Evolutionary conservation across 2,329 filamentous ascomycete genomes (phyloP).

Genomic region (Trichophyton rubrum): DNA sequence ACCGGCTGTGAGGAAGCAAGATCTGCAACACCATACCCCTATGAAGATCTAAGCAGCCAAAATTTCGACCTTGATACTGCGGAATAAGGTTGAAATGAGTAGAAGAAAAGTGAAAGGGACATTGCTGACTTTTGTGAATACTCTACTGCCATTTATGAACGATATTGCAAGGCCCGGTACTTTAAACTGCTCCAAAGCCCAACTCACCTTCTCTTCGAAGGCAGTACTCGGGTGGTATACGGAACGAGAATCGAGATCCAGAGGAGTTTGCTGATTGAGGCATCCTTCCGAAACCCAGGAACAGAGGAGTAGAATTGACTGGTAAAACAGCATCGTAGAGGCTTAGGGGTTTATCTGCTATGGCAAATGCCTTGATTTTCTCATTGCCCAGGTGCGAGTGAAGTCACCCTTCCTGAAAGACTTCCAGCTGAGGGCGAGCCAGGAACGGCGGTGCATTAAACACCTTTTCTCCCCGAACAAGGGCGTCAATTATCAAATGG

Average conservation of each 20-base stretch:
- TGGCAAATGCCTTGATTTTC: too few species aligned
- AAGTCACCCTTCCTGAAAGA: background rate
- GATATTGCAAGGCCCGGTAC: conserved; percentile 7
- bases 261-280: background rate
- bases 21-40: conserved; percentile 31
- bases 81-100: background rate
- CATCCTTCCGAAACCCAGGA: conserved; percentile 7
- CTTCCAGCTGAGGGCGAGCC: too few species aligned
- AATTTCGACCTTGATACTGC: background rate
- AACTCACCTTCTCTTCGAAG: conserved; percentile 8
- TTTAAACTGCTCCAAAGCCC: conserved; percentile 7
- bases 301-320: conserved; percentile 5
- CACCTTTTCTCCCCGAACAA: background rate
- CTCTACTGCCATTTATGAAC: conserved; percentile 4
- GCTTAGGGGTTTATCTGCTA: background rate
- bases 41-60: background rate
- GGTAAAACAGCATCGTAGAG: conserved; percentile 4
- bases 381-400: background rate
- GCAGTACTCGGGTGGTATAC: background rate
- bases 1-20: conserved; percentile 25
- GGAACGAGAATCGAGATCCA: background rate
- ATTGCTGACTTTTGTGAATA: conserved; percentile 7
- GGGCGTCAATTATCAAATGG: background rate
- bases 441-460: too few species aligned
- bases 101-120: background rate